These are phyloP conservation scores for Metschnikowia corniflorae DNA, from an alignment of 805 yeast species.

Conservation along the genomic window DNA sequence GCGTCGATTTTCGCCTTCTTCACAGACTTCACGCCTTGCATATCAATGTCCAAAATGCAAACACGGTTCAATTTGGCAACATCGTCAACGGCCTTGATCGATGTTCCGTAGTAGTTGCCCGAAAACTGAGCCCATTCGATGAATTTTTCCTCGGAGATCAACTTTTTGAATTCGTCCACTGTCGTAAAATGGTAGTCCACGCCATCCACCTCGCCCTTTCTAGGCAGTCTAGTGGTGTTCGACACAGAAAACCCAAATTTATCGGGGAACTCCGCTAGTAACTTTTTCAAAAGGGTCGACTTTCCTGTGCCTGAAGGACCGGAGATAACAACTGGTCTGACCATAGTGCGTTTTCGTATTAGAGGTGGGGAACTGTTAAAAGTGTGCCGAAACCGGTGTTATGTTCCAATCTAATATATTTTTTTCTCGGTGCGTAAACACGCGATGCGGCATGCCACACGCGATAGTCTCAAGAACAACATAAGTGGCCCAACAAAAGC, in stretches of 20 bases:
- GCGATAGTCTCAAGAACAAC: too few species aligned
- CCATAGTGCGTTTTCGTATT: too few species aligned
- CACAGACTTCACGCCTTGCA: conserved; percentile 97
- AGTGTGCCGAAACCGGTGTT: too few species aligned
- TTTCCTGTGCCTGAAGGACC: conserved; percentile 98
- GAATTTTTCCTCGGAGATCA: conserved; percentile 73
- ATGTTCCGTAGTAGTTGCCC: conserved; percentile 96
- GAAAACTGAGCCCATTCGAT: conserved; percentile 98
- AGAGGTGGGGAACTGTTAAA: too few species aligned
- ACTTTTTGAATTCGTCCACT: conserved; percentile 72
- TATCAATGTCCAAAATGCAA: conserved; percentile 94
- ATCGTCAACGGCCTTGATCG: conserved; percentile 78
- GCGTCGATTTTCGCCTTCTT: conserved; percentile 82
- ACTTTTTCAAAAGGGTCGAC: conserved; percentile 84
- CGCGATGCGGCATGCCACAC: conserved; percentile 12
- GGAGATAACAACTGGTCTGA: conserved; percentile 88
- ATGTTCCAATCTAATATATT: too few species aligned
- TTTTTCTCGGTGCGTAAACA: background rate
- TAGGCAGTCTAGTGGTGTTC: conserved; percentile 86
- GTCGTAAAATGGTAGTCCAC: conserved; percentile 83
- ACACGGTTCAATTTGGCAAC: conserved; percentile 62
- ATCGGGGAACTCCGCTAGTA: conserved; percentile 86
- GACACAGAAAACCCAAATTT: conserved; percentile 93
- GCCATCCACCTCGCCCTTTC: conserved; percentile 89
- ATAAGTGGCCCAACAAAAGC: too few species aligned